Evolutionary conservation across 1,284 basidiomycete species (phyloP).

Genomic region (Tremellales sp.): DNA sequence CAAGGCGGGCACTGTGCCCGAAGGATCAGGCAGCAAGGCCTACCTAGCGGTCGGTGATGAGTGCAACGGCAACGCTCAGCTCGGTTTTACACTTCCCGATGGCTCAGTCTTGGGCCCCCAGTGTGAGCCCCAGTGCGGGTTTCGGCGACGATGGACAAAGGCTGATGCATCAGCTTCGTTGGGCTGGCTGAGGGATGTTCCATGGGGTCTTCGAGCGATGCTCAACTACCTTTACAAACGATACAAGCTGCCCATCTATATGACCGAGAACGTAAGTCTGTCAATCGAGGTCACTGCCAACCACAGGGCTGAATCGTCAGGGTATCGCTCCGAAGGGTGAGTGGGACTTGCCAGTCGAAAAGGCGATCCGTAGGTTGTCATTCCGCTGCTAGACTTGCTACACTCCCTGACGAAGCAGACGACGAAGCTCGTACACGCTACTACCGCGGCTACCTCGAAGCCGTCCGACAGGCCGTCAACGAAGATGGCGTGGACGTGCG

Average conservation of each 20-base stretch:
- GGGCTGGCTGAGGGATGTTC: conserved; percentile 40
- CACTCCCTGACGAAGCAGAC: conserved; percentile 39
- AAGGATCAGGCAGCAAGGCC: conserved; percentile 62
- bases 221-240: conserved; percentile 65
- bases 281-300: neutral
- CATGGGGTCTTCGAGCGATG: conserved; percentile 51
- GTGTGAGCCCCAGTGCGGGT: conserved; percentile 55
- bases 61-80: conserved; percentile 58
- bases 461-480: conserved; percentile 58
- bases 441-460: conserved; percentile 61
- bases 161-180: conserved; percentile 13
- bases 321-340: conserved; percentile 70
- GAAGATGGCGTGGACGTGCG: conserved; percentile 64
- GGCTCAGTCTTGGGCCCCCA: conserved; percentile 65
- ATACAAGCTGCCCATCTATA: conserved; percentile 63
- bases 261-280: conserved; percentile 28
- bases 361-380: conserved; percentile 46
- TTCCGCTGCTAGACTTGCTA: neutral
- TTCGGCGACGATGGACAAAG: conserved; percentile 2
- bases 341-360: conserved; percentile 53
- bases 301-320: conserved; percentile 6
- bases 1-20: conserved; percentile 43
- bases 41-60: conserved; percentile 48
- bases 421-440: conserved; percentile 66
- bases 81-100: conserved; percentile 42